Conservation (phyloP, 345 rosid species). For the Salix arbutifolia region DNA sequence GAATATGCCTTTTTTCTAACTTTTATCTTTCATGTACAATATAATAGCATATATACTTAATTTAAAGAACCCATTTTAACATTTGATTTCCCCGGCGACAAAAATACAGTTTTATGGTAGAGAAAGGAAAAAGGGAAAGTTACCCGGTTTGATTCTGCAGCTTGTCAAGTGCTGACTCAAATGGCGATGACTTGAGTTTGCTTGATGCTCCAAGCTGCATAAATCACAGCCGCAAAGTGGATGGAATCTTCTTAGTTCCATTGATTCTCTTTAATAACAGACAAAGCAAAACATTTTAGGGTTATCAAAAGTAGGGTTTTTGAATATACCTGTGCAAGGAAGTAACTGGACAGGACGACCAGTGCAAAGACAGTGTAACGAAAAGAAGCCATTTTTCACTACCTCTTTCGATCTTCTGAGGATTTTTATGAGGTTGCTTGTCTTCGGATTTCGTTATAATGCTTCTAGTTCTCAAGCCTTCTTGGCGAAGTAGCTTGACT, state of each 20-base stretch:
- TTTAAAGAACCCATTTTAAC: neutral
- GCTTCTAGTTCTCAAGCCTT: neutral
- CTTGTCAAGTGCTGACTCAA: neutral
- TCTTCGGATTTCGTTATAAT: neutral
- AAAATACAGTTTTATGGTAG: neutral
- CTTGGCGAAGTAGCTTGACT: too few relatives aligned
- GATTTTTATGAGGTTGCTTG: neutral
- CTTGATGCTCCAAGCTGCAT: neutral
- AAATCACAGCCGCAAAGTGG: neutral
- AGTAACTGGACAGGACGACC: neutral
- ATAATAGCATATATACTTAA: neutral
- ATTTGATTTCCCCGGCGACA: neutral
- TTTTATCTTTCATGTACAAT: neutral
- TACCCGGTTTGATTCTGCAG: constrained; percentile 13
- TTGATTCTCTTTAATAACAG: neutral
- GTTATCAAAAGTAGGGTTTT: neutral
- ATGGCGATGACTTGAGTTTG: neutral
- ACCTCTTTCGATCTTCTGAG: neutral
- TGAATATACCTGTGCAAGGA: neutral
- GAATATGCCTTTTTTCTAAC: neutral
- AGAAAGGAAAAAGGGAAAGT: neutral
- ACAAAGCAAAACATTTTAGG: neutral
- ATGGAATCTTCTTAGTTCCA: neutral
- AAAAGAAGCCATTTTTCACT: neutral
- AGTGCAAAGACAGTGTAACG: neutral